Evolutionary conservation across 192 early-diverging fungal genomes (phyloP), one percentile per base, ranked within the genome.

Genomic region (Backusella macrospora): DNA sequence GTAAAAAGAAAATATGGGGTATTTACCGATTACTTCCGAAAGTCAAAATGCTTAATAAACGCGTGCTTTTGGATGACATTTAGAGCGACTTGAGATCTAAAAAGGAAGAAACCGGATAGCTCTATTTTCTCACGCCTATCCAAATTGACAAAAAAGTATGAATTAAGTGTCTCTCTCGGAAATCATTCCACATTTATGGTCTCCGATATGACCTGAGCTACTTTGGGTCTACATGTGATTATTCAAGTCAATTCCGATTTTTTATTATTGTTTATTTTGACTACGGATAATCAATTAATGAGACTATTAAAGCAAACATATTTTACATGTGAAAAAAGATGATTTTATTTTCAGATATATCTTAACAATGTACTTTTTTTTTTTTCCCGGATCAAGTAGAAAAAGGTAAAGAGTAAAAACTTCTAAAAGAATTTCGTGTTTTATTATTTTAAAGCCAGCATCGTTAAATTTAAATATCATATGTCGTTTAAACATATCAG

Each of bases 31-130:
- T 55, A 55, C 49, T 55, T 55, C 49, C 49, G 49, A 55, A 55
- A 55, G 18, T 55, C 3, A 55, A 55, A 55, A 55, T n/a, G 18
- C 18, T 55, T 55, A 55, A 55, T 55, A 55, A 55, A 55, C 49
- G 49, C 49, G 49, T 55, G 49, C 23, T 55, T 55, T 55, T n/a
- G 49, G 10, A 45, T 55, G 49, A 55, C 49, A 55, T 23, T 55
- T 55, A 55, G 49, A 55, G 49, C 49, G 49, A 55, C 49, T 10
- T 12, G 10, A 21, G 21, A 55, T 55, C 49, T 55, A 55, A 55
- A 55, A 55, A 55, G 49, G 49, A 55, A 55, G 49, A 55, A 55
- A 55, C 49, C 49, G 49, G 49, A 55, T 55, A 21, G 49, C 49
- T 21, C 18, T 15, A 55, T 55, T 55, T 55, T 55, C 49, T 55